phyloP scores from a whole-genome alignment of 2,329 filamentous ascomycete species.

The Trichoderma sp. region DNA sequence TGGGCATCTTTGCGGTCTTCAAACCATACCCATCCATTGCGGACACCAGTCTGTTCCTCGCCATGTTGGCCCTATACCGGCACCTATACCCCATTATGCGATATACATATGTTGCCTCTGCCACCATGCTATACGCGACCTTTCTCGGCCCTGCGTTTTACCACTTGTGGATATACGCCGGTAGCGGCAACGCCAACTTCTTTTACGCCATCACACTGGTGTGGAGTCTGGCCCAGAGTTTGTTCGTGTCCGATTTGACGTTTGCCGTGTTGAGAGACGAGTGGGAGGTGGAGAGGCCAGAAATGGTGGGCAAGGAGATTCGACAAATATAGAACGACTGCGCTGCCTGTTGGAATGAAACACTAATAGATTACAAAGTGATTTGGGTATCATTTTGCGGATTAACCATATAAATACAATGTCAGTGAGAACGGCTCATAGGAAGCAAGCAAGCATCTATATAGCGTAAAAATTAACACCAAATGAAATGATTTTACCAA shows the following conservation, averaged over 20 bases:
- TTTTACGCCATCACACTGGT: slow-evolving; percentile 99
- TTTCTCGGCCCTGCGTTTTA: slow-evolving; percentile 94
- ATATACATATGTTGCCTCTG: slow-evolving; percentile 84
- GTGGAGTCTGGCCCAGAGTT: slow-evolving; percentile 87
- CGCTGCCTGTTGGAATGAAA: background rate
- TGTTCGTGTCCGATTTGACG: slow-evolving; percentile 83
- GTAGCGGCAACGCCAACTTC: slow-evolving; percentile 97
- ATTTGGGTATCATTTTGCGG: background rate
- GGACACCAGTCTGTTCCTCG: slow-evolving; percentile 84
- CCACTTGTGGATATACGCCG: slow-evolving; percentile 96
- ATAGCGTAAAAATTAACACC: slow-evolving; percentile 25
- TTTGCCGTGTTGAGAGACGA: slow-evolving; percentile 91
- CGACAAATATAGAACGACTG: slow-evolving; percentile 68
- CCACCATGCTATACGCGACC: slow-evolving; percentile 82
- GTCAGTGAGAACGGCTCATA: background rate
- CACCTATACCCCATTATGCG: slow-evolving; percentile 92
- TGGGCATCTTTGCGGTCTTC: slow-evolving; percentile 92
- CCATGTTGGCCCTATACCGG: slow-evolving; percentile 79
- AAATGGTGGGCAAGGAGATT: slow-evolving; percentile 85
- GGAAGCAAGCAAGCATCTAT: background rate
- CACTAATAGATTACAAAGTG: slow-evolving; percentile 3
- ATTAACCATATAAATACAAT: background rate
- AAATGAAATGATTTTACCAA: slow-evolving; percentile 28
- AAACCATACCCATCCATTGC: slow-evolving; percentile 95
- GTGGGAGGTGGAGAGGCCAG: slow-evolving; percentile 88